Percentiles rank a stretch among this genome's conserved stretches.
phyloP scores from a whole-genome alignment of 768 basidiomycete genomes.

The Tulasnella sp. region DNA sequence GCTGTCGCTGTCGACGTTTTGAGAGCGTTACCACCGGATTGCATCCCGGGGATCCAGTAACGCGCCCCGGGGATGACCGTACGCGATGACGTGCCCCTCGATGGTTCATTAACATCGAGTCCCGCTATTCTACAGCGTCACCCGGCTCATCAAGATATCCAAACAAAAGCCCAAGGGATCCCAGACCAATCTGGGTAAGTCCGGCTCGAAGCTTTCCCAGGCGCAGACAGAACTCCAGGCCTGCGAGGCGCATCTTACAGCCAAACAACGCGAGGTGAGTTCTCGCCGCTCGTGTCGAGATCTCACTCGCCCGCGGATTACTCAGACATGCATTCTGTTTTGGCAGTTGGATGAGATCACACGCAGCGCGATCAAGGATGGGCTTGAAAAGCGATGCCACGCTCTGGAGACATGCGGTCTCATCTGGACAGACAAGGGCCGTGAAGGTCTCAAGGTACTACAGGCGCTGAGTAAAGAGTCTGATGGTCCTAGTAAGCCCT shows the following conservation, averaged over 20 bases:
- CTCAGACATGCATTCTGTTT: not conserved
- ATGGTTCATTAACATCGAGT: not conserved
- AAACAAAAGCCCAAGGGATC: conserved; percentile 36
- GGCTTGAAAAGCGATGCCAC: conserved; percentile 48
- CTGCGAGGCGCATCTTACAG: conserved; percentile 63
- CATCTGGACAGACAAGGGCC: conserved; percentile 58
- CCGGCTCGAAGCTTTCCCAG: conserved; percentile 18
- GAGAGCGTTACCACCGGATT: not conserved
- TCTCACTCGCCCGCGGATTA: not conserved
- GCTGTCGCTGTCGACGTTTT: not conserved
- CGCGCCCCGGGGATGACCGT: not conserved
- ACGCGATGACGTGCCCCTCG: not conserved
- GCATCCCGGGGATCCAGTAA: not conserved
- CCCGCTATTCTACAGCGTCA: conserved; percentile 40
- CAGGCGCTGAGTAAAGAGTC: conserved; percentile 22
- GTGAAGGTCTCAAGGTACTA: conserved; percentile 44
- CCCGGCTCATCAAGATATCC: conserved; percentile 67
- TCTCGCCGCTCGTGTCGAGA: not conserved
- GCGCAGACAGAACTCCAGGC: conserved; percentile 74
- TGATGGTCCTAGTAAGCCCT: not conserved
- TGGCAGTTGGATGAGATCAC: conserved; percentile 38
- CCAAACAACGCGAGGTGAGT: conserved; percentile 47
- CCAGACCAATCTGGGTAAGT: not conserved
- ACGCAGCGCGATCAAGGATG: conserved; percentile 46
- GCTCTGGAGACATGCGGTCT: conserved; percentile 62